Evolutionary conservation across 345 rosid species (phyloP).

Genomic region (Ailanthus altissimus): DNA sequence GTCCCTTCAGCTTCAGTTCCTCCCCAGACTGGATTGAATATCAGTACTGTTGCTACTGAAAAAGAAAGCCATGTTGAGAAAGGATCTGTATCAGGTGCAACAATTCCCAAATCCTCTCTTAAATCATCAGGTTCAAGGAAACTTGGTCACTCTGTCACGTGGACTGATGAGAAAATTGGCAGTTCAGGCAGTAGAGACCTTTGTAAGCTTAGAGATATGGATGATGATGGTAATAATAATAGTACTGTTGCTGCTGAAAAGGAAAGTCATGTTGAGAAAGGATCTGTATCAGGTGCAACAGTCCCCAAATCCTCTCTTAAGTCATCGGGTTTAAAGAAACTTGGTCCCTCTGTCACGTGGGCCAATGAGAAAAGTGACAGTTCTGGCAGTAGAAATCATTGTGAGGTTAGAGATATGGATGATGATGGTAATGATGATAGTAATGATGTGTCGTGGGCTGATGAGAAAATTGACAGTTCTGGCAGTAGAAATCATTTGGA

Average conservation of each 20-base stretch:
- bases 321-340: slow-evolving; percentile 52
- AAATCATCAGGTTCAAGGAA: slow-evolving; percentile 56
- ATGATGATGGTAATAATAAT: slow-evolving; percentile 21
- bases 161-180: slow-evolving; percentile 73
- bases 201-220: slow-evolving; percentile 51
- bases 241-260: slow-evolving; percentile 28
- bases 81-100: slow-evolving; percentile 36
- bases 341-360: slow-evolving; percentile 71
- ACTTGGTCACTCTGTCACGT: slow-evolving; percentile 61
- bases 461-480: slow-evolving; percentile 75
- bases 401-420: slow-evolving; percentile 50
- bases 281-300: slow-evolving; percentile 35
- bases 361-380: slow-evolving; percentile 61
- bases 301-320: slow-evolving; percentile 67
- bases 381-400: slow-evolving; percentile 44
- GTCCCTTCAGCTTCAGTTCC: slow-evolving; percentile 39
- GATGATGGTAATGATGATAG: slow-evolving; percentile 30
- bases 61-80: slow-evolving; percentile 29
- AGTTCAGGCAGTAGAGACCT: slow-evolving; percentile 42
- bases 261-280: slow-evolving; percentile 28
- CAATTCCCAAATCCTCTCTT: slow-evolving; percentile 61
- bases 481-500: slow-evolving; percentile 65
- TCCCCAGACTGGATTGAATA: slow-evolving; percentile 26
- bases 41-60: slow-evolving; percentile 25
- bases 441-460: slow-evolving; percentile 60